These are phyloP conservation scores for Colletotrichum endophyticum DNA, from an alignment of 2,329 filamentous ascomycete genomes.

Conservation along the genomic window DNA sequence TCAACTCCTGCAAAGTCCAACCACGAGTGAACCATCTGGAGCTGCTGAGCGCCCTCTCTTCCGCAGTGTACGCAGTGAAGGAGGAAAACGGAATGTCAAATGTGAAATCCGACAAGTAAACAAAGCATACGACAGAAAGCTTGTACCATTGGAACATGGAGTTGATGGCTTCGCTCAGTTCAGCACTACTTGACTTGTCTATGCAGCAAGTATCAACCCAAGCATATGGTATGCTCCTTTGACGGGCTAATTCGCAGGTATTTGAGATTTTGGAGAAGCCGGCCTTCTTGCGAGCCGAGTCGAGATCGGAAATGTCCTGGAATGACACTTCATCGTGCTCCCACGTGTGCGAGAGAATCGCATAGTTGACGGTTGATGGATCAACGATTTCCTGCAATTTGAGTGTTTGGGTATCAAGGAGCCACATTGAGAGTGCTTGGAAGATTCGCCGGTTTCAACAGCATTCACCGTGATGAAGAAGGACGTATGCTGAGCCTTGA, in stretches of 20 bases:
- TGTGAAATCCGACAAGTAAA: constrained; percentile 2
- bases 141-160: constrained; percentile 25
- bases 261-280: constrained; percentile 14
- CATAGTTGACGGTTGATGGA: constrained; percentile 12
- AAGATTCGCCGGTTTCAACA: too few species aligned
- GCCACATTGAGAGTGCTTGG: neutral
- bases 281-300: neutral
- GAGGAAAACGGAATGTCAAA: too few species aligned
- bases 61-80: too few species aligned
- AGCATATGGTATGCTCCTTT: neutral
- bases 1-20: neutral
- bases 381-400: neutral
- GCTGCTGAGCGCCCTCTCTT: neutral
- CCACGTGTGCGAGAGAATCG: constrained; percentile 30
- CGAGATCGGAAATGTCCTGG: constrained; percentile 1
- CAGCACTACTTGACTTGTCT: constrained; percentile 25
- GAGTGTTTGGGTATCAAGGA: neutral
- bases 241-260: neutral
- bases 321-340: constrained; percentile 25
- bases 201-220: constrained; percentile 31
- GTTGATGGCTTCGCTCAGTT: constrained; percentile 24
- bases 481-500: neutral
- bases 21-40: neutral
- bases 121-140: constrained; percentile 19
- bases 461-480: too few species aligned